A percentile compares a stretch with the other conserved stretches of the same genome.
phyloP scores from a whole-genome alignment of 1,284 basidiomycete genomes.

The Apiotrichum brassicae region DNA sequence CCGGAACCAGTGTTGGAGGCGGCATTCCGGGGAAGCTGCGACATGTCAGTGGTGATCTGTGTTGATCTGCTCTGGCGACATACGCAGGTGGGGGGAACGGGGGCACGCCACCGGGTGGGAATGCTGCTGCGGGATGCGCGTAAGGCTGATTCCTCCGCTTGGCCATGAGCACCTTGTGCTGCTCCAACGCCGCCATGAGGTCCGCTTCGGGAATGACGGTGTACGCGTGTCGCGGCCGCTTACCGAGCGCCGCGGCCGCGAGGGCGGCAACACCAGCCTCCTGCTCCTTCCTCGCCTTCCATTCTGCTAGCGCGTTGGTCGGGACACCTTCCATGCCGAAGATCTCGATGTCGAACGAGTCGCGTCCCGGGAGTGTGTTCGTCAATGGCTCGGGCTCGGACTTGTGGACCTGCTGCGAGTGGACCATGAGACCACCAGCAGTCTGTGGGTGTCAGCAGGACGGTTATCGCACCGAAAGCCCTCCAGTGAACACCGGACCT shows the following conservation, averaged over 20 bases:
- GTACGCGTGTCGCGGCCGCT: conserved; percentile 79
- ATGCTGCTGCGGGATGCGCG: conserved; percentile 50
- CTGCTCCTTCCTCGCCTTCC: conserved; percentile 87
- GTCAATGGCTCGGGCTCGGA: conserved; percentile 96
- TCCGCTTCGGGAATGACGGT: conserved; percentile 73
- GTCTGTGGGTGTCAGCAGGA: conserved; percentile 43
- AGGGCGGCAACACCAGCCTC: conserved; percentile 72
- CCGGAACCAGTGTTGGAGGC: conserved; percentile 37
- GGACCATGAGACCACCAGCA: conserved; percentile 95
- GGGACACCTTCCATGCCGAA: conserved; percentile 99
- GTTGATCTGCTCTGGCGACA: conserved; percentile 27
- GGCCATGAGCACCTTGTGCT: conserved; percentile 90
- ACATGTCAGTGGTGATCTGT: neutral
- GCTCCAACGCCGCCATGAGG: conserved; percentile 72
- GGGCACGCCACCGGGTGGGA: conserved; percentile 49
- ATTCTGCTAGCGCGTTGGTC: conserved; percentile 86
- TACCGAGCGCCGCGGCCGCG: conserved; percentile 63
- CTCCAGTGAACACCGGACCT: neutral
- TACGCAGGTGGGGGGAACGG: conserved; percentile 38
- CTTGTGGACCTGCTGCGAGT: conserved; percentile 98
- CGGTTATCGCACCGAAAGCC: no score
- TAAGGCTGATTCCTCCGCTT: conserved; percentile 47
- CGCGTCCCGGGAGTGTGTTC: conserved; percentile 90
- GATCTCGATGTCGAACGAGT: conserved; percentile 97
- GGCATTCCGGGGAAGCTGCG: conserved; percentile 23